These are phyloP conservation scores for Sclerotinia spermophila DNA, from an alignment of 2,329 filamentous ascomycete species.

Conservation along the genomic window DNA sequence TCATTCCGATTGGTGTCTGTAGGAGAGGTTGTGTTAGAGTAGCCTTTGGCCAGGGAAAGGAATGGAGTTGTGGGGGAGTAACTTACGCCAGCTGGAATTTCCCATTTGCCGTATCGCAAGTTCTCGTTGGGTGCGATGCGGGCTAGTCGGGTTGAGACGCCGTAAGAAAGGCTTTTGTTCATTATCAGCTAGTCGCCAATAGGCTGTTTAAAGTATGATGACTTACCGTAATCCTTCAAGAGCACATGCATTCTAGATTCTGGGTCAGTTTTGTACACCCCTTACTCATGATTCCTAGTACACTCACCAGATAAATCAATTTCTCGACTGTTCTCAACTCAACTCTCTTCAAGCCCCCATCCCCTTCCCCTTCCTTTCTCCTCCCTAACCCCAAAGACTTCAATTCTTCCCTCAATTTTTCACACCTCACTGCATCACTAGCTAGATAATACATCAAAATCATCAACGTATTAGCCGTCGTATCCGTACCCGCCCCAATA, in stretches of 20 bases:
- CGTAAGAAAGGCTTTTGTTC: conserved; percentile 21
- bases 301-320: background rate
- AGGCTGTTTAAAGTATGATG: too few species aligned
- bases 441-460: conserved; percentile 24
- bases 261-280: background rate
- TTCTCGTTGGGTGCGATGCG: conserved; percentile 21
- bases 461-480: conserved; percentile 23
- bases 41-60: background rate
- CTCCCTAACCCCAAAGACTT: background rate
- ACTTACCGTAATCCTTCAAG: conserved; percentile 1
- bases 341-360: background rate
- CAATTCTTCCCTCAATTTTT: conserved; percentile 26
- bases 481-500: conserved; percentile 28
- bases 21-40: background rate
- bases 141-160: conserved; percentile 19
- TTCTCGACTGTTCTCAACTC: conserved; percentile 29
- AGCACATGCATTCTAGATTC: background rate
- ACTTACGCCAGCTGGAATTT: conserved; percentile 23
- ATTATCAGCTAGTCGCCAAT: background rate
- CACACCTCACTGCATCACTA: conserved; percentile 9
- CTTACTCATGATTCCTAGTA: background rate
- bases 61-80: background rate
- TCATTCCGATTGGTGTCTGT: conserved; percentile 29
- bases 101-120: conserved; percentile 21
- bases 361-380: background rate